phyloP scores from a whole-genome alignment of 225 moss, liverwort and hornwort species.

The Bryoerythrophyllum caledonicum region DNA sequence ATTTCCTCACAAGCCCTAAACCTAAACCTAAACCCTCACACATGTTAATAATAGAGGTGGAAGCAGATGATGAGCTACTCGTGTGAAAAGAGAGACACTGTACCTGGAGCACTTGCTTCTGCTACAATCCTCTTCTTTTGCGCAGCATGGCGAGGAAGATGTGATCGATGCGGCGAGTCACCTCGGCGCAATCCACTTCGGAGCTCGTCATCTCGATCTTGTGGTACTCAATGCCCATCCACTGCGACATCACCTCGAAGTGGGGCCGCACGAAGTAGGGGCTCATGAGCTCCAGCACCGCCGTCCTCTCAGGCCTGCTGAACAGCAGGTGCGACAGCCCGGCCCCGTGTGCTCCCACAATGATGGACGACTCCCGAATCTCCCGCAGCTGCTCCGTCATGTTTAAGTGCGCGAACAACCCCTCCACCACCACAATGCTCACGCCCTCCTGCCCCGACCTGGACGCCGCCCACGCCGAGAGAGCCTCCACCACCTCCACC shows the following conservation, averaged over 20 bases:
- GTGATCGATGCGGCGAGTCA: conserved; percentile 53
- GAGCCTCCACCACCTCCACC: conserved; percentile 57
- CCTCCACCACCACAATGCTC: conserved; percentile 64
- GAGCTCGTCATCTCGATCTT: conserved; percentile 71
- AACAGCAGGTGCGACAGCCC: conserved; percentile 89
- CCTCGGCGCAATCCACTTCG: conserved; percentile 54
- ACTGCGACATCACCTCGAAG: conserved; percentile 74
- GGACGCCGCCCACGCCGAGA: conserved; percentile 61
- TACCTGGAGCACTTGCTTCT: conserved; percentile 11
- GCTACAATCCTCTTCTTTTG: conserved; percentile 24
- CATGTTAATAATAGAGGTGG: conserved; percentile 20
- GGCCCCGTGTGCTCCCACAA: conserved; percentile 94
- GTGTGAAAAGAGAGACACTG: conserved; percentile 19
- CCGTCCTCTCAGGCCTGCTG: conserved; percentile 60
- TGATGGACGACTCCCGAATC: conserved; percentile 70
- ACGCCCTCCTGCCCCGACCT: conserved; percentile 45
- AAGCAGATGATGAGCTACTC: conserved; percentile 35
- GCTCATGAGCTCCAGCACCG: conserved; percentile 72
- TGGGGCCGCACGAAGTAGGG: conserved; percentile 83
- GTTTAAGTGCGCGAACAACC: conserved; percentile 82
- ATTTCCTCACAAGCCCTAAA: too few relatives aligned
- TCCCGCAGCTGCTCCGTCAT: conserved; percentile 68
- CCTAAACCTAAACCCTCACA: not conserved
- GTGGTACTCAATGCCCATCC: conserved; percentile 89
- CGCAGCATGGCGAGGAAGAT: conserved; percentile 47